phyloP scores from a whole-genome alignment of 352 stramenopile genomes.

The Pythium sukuiense region DNA sequence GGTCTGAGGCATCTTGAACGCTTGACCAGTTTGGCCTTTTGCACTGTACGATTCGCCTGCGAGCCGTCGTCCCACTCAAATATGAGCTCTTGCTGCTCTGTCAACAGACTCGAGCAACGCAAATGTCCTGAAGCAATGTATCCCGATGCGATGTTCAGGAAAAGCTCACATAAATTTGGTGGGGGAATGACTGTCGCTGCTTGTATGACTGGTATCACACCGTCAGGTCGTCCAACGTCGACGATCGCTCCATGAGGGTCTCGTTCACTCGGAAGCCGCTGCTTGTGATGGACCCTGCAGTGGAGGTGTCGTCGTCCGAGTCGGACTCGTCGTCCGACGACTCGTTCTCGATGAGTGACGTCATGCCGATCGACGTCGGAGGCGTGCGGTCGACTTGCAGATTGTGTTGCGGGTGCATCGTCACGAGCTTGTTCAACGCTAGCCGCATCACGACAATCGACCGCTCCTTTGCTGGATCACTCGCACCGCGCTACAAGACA shows the following conservation, averaged over 20 bases:
- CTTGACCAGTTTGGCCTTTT: too few species aligned
- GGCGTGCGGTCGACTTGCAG: conserved; percentile 47
- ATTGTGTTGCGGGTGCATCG: conserved; percentile 74
- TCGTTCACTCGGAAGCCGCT: conserved; percentile 26
- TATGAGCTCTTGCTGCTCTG: too few species aligned
- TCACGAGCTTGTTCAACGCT: conserved; percentile 76
- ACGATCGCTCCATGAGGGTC: conserved; percentile 38
- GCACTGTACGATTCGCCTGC: too few species aligned
- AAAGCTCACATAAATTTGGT: conserved; percentile 27
- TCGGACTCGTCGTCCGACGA: conserved; percentile 28
- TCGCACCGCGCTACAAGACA: conserved; percentile 45
- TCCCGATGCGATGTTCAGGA: not conserved
- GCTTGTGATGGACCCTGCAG: conserved; percentile 15
- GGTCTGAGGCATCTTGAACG: too few species aligned
- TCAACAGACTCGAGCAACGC: too few species aligned
- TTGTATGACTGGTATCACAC: conserved; percentile 24
- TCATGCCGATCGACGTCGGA: conserved; percentile 25
- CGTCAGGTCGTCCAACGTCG: conserved; percentile 55
- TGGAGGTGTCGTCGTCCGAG: conserved; percentile 29
- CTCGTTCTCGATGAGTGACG: conserved; percentile 28
- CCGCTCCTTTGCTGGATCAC: conserved; percentile 55
- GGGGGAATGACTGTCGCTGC: not conserved
- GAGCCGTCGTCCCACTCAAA: too few species aligned
- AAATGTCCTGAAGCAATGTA: not conserved
- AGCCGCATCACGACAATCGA: conserved; percentile 68